Conservation (phyloP, 768 basidiomycete species). For the Pleurotus sapidus region DNA sequence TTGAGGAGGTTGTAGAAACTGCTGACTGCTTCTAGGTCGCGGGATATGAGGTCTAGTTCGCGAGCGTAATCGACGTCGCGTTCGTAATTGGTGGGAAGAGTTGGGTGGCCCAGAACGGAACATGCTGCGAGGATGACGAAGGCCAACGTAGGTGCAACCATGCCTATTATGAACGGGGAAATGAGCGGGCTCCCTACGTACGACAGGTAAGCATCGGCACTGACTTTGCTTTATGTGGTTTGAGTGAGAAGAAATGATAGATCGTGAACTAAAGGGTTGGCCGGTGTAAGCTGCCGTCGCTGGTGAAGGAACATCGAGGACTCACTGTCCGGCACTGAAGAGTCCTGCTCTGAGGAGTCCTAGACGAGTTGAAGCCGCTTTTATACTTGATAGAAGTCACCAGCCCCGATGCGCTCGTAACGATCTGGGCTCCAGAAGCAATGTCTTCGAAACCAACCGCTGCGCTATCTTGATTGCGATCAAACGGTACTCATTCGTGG, state of each 20-base stretch:
- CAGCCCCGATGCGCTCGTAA: too few species aligned
- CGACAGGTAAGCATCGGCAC: too few species aligned
- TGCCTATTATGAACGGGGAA: not conserved
- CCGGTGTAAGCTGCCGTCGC: too few species aligned
- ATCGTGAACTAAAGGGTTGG: too few species aligned
- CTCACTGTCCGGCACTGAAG: slow-evolving; percentile 1
- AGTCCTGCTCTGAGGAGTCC: not conserved
- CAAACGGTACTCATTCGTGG: too few species aligned
- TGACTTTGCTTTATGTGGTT: too few species aligned
- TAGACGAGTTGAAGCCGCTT: not conserved
- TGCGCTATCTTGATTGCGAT: too few species aligned
- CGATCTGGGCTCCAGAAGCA: too few species aligned
- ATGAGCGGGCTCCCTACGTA: too few species aligned
- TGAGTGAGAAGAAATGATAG: too few species aligned
- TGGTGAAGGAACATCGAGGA: not conserved
- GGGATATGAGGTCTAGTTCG: not conserved
- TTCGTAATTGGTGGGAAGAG: not conserved
- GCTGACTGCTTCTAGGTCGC: not conserved
- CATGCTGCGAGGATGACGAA: not conserved
- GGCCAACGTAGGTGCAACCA: not conserved
- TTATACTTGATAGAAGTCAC: not conserved
- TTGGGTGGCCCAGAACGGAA: not conserved
- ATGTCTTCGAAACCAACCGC: too few species aligned
- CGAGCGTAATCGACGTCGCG: not conserved
- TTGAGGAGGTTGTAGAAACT: not conserved